Percentiles rank a stretch among this genome's conserved stretches.
phyloP scores from a whole-genome alignment of 1,284 basidiomycete species.

The Naganishia albida region DNA sequence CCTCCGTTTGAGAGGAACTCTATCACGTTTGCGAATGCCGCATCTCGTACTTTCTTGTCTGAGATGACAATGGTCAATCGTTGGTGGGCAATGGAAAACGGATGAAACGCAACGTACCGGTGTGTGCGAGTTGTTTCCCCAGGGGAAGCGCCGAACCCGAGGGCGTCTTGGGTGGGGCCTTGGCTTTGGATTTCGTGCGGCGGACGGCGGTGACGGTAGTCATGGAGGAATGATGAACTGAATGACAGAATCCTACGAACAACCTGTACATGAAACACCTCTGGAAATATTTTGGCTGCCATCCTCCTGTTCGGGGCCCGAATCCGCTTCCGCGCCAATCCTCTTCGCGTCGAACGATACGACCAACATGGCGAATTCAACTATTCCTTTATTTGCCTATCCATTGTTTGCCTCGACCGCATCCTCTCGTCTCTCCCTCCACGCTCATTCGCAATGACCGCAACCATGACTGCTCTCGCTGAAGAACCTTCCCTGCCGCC shows the following conservation, averaged over 20 bases:
- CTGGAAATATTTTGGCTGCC: slow-evolving; percentile 14
- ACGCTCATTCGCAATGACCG: slow-evolving; percentile 7
- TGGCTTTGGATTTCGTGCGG: slow-evolving; percentile 29
- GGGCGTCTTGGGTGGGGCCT: slow-evolving; percentile 15
- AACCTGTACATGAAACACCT: not conserved
- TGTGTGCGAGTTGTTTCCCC: slow-evolving; percentile 86
- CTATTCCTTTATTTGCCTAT: not conserved
- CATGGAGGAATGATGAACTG: slow-evolving; percentile 4
- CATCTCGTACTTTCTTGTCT: slow-evolving; percentile 89
- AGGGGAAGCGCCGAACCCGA: slow-evolving; percentile 59
- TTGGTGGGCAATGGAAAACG: slow-evolving; percentile 30
- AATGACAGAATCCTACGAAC: not conserved
- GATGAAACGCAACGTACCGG: slow-evolving; percentile 60
- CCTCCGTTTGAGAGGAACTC: slow-evolving; percentile 70
- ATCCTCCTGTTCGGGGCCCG: not conserved
- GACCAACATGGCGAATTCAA: not conserved
- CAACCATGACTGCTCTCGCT: slow-evolving; percentile 15
- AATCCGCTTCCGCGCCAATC: not conserved
- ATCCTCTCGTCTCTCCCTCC: not conserved
- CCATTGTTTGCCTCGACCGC: not conserved
- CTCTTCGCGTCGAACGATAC: slow-evolving; percentile 12
- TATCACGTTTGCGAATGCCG: slow-evolving; percentile 75
- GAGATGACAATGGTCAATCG: slow-evolving; percentile 31
- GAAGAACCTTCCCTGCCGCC: slow-evolving; percentile 20
- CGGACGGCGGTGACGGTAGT: slow-evolving; percentile 10